Conservation (phyloP, 345 rosid species). For the Orychophragmus violaceus region DNA sequence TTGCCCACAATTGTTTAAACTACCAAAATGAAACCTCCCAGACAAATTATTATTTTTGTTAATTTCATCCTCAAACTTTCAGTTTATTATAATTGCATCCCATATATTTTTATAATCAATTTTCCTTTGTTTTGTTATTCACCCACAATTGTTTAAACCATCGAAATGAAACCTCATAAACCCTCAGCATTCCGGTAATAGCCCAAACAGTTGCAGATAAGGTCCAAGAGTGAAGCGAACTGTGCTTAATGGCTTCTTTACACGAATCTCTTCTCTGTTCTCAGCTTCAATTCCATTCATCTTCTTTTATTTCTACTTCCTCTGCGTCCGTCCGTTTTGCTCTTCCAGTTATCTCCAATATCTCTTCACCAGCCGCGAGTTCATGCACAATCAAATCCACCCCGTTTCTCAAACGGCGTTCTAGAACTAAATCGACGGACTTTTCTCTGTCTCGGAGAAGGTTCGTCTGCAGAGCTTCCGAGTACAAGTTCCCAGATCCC, state of each 20-base stretch:
- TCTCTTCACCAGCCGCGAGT: slow-evolving; percentile 14
- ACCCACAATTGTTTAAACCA: too few species aligned
- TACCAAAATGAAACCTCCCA: background rate
- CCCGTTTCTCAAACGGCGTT: slow-evolving; percentile 11
- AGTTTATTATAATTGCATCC: too few species aligned
- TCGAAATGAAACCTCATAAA: too few species aligned
- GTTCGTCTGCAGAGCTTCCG: slow-evolving; percentile 54
- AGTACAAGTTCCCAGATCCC: slow-evolving; percentile 80
- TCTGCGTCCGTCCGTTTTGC: slow-evolving; percentile 13
- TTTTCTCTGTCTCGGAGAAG: slow-evolving; percentile 12
- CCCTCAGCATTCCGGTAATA: background rate
- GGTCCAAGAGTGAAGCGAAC: background rate
- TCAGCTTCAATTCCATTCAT: slow-evolving; percentile 1
- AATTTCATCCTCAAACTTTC: too few species aligned
- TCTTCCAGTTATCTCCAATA: background rate
- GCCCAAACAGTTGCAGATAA: slow-evolving; percentile 8
- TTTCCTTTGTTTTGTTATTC: too few species aligned
- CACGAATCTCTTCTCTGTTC: slow-evolving; percentile 30
- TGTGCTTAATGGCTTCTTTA: slow-evolving; percentile 34
- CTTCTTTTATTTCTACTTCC: background rate
- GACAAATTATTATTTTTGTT: too few species aligned
- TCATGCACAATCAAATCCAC: background rate
- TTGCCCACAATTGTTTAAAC: too few species aligned
- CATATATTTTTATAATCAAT: too few species aligned
- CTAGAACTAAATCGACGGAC: slow-evolving; percentile 9